Percentiles rank a stretch among this genome's conserved stretches.
These are phyloP conservation scores for Candida glucosophila DNA, from an alignment of 1,139 yeast species.

Conservation along the genomic window DNA sequence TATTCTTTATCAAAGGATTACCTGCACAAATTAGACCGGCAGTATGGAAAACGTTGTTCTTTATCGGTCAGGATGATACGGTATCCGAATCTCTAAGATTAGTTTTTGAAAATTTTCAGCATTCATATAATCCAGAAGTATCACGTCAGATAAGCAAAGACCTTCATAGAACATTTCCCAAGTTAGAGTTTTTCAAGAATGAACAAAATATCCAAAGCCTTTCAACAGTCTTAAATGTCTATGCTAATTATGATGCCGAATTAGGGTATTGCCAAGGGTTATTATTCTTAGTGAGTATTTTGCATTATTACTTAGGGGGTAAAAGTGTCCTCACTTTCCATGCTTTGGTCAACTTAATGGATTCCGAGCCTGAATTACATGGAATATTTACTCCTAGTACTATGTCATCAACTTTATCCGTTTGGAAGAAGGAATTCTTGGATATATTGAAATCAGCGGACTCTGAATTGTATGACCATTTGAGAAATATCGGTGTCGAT, in stretches of 20 bases:
- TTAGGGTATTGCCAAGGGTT: conserved; percentile 70
- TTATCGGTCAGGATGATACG: conserved; percentile 18
- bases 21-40: conserved; percentile 29
- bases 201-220: conserved; percentile 36
- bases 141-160: conserved; percentile 54
- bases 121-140: conserved; percentile 31
- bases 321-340: conserved; percentile 43
- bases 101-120: conserved; percentile 35
- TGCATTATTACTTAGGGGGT: conserved; percentile 43
- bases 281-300: conserved; percentile 57
- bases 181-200: conserved; percentile 41
- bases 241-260: conserved; percentile 59
- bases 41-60: conserved; percentile 30
- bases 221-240: conserved; percentile 55
- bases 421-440: conserved; percentile 49
- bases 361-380: conserved; percentile 48
- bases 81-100: conserved; percentile 30
- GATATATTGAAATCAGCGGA: conserved; percentile 32
- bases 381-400: conserved; percentile 47
- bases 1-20: conserved; percentile 32
- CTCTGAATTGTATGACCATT: conserved; percentile 37
- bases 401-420: conserved; percentile 48
- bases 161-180: conserved; percentile 56
- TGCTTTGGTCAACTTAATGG: conserved; percentile 53
- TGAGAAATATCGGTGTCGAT: conserved; percentile 28